phyloP scores from a whole-genome alignment of 441 rosid species.

The Bruguiera hainesii region DNA sequence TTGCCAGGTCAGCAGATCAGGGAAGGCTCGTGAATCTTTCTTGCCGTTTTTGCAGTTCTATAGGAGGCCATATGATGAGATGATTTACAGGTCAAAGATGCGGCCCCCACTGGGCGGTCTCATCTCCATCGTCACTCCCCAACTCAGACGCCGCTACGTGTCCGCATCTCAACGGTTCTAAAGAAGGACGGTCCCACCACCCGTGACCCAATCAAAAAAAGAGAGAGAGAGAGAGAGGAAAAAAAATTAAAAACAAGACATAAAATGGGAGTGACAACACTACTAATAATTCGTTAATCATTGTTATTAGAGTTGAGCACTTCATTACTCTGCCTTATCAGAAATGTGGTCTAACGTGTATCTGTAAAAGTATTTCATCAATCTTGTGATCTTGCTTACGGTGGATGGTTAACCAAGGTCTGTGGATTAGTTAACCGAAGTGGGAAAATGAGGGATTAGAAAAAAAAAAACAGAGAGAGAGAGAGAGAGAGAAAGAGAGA shows the following conservation, averaged over 20 bases:
- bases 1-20: conserved; percentile 50
- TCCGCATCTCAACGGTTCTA: conserved; percentile 88
- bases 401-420: background rate
- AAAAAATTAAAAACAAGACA: background rate
- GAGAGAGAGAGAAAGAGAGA: conserved; percentile 1
- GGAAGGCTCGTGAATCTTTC: conserved; percentile 69
- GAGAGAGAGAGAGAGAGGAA: no score
- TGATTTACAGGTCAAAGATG: conserved; percentile 79
- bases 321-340: no score
- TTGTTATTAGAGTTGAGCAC: background rate
- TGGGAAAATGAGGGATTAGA: no score
- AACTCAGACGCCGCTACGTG: conserved; percentile 65
- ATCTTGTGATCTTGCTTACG: background rate
- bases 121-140: conserved; percentile 73
- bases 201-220: background rate
- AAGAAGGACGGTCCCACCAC: background rate
- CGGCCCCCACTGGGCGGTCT: conserved; percentile 85
- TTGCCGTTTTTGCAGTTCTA: conserved; percentile 70
- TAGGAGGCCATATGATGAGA: conserved; percentile 86
- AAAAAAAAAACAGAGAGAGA: conserved; percentile 8
- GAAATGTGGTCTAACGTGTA: no score
- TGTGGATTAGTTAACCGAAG: conserved; percentile 8
- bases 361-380: no score
- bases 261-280: conserved; percentile 6
- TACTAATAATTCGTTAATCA: conserved; percentile 22